These are phyloP conservation scores for Suillus placidus DNA, from an alignment of 768 basidiomycete species.

Conservation along the genomic window DNA sequence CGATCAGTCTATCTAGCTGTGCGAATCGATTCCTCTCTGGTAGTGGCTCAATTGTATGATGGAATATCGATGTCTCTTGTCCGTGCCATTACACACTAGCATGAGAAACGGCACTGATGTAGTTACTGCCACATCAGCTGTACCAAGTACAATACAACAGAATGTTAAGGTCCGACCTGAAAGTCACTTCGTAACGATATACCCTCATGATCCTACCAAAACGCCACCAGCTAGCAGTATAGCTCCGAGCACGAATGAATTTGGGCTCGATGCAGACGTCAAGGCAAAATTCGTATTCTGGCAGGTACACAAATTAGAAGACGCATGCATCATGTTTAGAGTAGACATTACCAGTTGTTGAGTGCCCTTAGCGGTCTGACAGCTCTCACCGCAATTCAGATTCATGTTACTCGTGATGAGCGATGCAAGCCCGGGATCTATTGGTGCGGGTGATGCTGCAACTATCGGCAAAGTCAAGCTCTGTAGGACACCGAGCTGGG, in stretches of 20 bases:
- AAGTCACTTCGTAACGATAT: neutral
- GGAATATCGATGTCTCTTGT: neutral
- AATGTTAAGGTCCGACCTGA: neutral
- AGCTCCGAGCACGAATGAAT: constrained; percentile 23
- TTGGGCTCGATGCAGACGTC: constrained; percentile 19
- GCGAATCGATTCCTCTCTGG: neutral
- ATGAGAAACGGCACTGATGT: neutral
- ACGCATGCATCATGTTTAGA: neutral
- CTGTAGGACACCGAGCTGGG: neutral
- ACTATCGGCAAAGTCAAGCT: constrained; percentile 15
- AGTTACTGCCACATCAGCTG: neutral
- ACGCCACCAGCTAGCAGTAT: constrained; percentile 25
- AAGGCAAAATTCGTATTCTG: constrained; percentile 27
- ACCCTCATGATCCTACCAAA: constrained; percentile 19
- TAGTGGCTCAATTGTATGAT: neutral
- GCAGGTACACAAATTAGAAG: neutral
- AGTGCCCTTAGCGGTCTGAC: constrained; percentile 19
- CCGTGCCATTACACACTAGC: neutral
- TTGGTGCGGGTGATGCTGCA: constrained; percentile 27
- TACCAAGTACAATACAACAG: neutral
- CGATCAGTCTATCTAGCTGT: neutral
- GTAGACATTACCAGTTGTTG: constrained; percentile 24
- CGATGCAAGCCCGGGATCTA: constrained; percentile 22
- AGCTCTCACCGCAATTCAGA: constrained; percentile 27
- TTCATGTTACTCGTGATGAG: constrained; percentile 29